A percentile compares a stretch with the other conserved stretches of the same genome.
phyloP scores from a whole-genome alignment of 2,329 filamentous ascomycete species.

The Diaporthe batatas region DNA sequence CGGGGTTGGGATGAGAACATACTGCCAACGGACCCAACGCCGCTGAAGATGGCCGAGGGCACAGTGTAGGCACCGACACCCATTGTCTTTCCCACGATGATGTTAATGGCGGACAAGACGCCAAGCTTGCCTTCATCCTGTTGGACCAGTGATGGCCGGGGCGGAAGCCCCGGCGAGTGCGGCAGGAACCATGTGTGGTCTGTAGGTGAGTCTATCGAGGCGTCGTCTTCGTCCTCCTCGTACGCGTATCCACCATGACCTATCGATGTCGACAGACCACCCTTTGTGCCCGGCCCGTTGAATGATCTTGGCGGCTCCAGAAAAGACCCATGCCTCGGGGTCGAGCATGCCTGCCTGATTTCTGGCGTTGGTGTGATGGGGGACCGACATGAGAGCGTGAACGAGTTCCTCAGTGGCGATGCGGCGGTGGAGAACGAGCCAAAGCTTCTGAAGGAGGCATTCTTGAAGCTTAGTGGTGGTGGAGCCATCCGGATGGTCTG shows the following conservation, averaged over 20 bases:
- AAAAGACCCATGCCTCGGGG: slow-evolving; percentile 44
- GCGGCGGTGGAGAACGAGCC: slow-evolving; percentile 48
- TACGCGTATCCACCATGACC: slow-evolving; percentile 42
- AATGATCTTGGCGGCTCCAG: slow-evolving; percentile 45
- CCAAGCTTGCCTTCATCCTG: slow-evolving; percentile 51
- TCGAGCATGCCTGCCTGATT: slow-evolving; percentile 36
- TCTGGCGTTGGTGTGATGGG: slow-evolving; percentile 48
- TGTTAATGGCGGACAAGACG: slow-evolving; percentile 53
- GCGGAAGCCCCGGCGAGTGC: slow-evolving; percentile 42
- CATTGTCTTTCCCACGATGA: slow-evolving; percentile 55
- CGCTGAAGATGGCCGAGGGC: slow-evolving; percentile 67
- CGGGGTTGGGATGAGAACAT: background rate
- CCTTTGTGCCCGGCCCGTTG: slow-evolving; percentile 35
- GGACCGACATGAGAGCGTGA: slow-evolving; percentile 51
- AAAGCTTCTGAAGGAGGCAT: slow-evolving; percentile 40
- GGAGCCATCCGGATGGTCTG: slow-evolving; percentile 43
- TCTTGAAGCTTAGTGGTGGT: slow-evolving; percentile 43
- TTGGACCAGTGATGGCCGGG: background rate
- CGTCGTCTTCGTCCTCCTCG: slow-evolving; percentile 40
- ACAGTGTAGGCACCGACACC: slow-evolving; percentile 66
- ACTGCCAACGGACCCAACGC: slow-evolving; percentile 65
- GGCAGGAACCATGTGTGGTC: slow-evolving; percentile 46
- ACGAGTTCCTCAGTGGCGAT: slow-evolving; percentile 48
- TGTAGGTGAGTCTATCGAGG: slow-evolving; percentile 42
- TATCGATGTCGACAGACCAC: slow-evolving; percentile 33